Conservation (phyloP, 805 yeast species). For the Metschnikowia chrysomelidarum region DNA sequence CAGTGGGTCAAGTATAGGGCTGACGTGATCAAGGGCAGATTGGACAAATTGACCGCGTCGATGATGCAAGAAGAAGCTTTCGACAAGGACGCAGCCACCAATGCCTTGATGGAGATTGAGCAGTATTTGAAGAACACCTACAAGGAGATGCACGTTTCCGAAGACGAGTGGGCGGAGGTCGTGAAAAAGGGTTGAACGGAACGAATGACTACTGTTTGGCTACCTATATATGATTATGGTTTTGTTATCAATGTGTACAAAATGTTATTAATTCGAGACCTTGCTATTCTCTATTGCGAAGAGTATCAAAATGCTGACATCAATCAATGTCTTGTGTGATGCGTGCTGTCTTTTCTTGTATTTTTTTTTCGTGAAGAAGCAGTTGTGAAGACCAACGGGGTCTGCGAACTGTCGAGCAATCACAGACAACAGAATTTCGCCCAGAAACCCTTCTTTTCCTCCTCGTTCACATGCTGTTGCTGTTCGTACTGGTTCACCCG, state of each 20-base stretch:
- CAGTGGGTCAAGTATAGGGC: constrained; percentile 36
- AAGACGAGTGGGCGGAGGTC: constrained; percentile 15
- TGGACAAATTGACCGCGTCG: constrained; percentile 21
- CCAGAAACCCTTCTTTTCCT: constrained; percentile 42
- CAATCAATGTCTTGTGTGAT: no score
- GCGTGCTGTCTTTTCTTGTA: no score
- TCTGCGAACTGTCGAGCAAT: constrained; percentile 1
- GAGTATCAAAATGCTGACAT: no score
- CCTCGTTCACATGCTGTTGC: constrained; percentile 35
- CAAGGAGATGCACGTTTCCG: constrained; percentile 19
- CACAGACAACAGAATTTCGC: constrained; percentile 43
- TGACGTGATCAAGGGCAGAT: constrained; percentile 25
- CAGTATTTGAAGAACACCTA: constrained; percentile 15
- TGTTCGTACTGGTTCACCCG: constrained; percentile 36
- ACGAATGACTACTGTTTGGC: no score
- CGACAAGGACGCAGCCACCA: constrained; percentile 25
- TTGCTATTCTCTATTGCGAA: no score
- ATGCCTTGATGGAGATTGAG: constrained; percentile 16
- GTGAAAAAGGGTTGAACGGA: constrained; percentile 7
- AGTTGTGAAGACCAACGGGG: no score
- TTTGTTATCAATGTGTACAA: constrained; percentile 7
- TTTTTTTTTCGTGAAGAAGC: no score
- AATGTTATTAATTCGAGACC: constrained; percentile 6
- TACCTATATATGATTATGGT: constrained; percentile 3
- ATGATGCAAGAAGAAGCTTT: constrained; percentile 21